phyloP scores from a whole-genome alignment of 2,329 filamentous ascomycete species.

The Pseudogymnoascus sp. region DNA sequence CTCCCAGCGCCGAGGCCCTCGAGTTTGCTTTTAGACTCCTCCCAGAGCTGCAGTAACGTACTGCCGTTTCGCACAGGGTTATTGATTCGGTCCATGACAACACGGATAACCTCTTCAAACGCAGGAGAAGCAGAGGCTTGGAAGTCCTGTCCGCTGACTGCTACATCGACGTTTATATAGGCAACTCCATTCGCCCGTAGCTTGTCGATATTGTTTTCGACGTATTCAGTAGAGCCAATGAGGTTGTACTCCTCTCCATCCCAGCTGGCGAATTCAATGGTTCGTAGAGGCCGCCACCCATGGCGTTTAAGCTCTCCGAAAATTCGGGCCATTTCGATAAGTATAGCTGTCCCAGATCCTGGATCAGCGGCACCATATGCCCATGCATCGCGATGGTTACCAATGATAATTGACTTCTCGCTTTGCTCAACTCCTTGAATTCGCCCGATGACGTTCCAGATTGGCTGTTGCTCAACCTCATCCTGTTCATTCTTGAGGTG shows the following conservation, averaged over 20 bases:
- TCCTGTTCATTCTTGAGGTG: slow-evolving; percentile 82
- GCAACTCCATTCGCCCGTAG: slow-evolving; percentile 71
- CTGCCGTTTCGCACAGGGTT: slow-evolving; percentile 69
- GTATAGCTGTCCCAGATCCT: slow-evolving; percentile 79
- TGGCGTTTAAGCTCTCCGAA: slow-evolving; percentile 69
- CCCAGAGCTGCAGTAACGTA: slow-evolving; percentile 64
- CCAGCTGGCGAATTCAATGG: slow-evolving; percentile 96
- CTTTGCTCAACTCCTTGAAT: slow-evolving; percentile 79
- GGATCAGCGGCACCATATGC: slow-evolving; percentile 81
- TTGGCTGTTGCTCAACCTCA: slow-evolving; percentile 70
- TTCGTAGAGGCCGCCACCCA: slow-evolving; percentile 88
- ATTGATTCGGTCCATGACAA: slow-evolving; percentile 64
- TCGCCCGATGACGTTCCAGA: slow-evolving; percentile 85
- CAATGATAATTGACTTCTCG: slow-evolving; percentile 78
- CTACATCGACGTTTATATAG: slow-evolving; percentile 87
- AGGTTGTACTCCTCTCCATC: slow-evolving; percentile 90
- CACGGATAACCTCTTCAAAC: slow-evolving; percentile 63
- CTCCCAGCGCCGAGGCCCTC: slow-evolving; percentile 65
- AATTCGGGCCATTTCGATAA: slow-evolving; percentile 81
- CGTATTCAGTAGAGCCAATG: slow-evolving; percentile 89
- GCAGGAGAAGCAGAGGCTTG: slow-evolving; percentile 74
- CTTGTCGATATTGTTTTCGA: slow-evolving; percentile 71
- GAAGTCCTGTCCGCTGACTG: slow-evolving; percentile 68
- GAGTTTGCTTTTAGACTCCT: slow-evolving; percentile 53
- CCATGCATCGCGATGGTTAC: slow-evolving; percentile 91